A percentile compares a stretch with the other conserved stretches of the same genome.
These are phyloP conservation scores for Aspergillus transmontanensis DNA, from an alignment of 2,329 filamentous ascomycete species.

Conservation along the genomic window DNA sequence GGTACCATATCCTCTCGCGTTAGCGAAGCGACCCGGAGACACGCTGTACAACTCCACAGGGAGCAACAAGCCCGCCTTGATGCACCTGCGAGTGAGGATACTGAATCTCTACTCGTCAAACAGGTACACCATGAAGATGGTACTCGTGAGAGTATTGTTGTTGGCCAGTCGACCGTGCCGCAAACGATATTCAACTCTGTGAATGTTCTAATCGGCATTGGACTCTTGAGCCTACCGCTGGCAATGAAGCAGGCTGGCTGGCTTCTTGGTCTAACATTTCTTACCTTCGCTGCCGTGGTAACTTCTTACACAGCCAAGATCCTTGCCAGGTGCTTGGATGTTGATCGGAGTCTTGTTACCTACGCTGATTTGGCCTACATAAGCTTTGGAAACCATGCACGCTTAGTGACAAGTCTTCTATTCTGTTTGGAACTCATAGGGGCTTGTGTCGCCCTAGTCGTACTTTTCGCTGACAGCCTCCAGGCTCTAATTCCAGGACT, in stretches of 20 bases:
- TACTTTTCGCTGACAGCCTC: slow-evolving; percentile 91
- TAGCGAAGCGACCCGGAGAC: slow-evolving; percentile 59
- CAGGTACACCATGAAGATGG: slow-evolving; percentile 84
- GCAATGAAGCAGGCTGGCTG: slow-evolving; percentile 86
- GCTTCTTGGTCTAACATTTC: slow-evolving; percentile 76
- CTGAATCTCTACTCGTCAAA: slow-evolving; percentile 80
- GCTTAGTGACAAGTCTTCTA: slow-evolving; percentile 78
- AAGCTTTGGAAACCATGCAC: slow-evolving; percentile 80
- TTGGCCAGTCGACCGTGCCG: slow-evolving; percentile 91
- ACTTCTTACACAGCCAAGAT: slow-evolving; percentile 86
- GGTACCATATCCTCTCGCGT: slow-evolving; percentile 60
- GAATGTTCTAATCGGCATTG: slow-evolving; percentile 89
- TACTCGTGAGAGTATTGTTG: slow-evolving; percentile 77
- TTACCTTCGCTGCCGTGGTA: slow-evolving; percentile 71
- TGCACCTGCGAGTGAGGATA: slow-evolving; percentile 59
- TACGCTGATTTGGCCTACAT: slow-evolving; percentile 93
- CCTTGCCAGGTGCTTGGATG: slow-evolving; percentile 83
- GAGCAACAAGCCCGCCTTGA: slow-evolving; percentile 52
- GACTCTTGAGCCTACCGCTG: slow-evolving; percentile 83
- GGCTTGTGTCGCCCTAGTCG: slow-evolving; percentile 84
- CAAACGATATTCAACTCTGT: slow-evolving; percentile 97
- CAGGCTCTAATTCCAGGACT: slow-evolving; percentile 73
- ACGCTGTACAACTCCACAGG: slow-evolving; percentile 57
- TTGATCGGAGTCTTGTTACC: slow-evolving; percentile 82
- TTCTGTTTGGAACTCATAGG: slow-evolving; percentile 87